phyloP scores from a whole-genome alignment of 2,329 filamentous ascomycete genomes.

The Lecanicillium sp. region DNA sequence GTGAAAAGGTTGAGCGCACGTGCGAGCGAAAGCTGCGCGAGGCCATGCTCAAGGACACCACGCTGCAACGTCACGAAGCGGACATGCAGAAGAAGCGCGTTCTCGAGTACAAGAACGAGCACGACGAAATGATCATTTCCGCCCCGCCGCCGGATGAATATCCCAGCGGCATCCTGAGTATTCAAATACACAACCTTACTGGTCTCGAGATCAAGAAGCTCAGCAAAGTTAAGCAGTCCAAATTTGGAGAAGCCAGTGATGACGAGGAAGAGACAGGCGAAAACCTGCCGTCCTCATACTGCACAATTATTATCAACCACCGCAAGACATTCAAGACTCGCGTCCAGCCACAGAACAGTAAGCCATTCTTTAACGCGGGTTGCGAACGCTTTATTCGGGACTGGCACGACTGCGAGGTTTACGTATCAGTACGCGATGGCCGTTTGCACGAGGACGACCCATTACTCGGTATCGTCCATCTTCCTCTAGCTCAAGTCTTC shows the following conservation, averaged over 20 bases:
- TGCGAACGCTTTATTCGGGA: slow-evolving; percentile 67
- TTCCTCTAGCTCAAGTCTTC: slow-evolving; percentile 58
- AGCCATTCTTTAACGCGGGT: slow-evolving; percentile 73
- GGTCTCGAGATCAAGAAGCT: slow-evolving; percentile 57
- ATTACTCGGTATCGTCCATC: slow-evolving; percentile 62
- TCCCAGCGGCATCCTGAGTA: slow-evolving; percentile 60
- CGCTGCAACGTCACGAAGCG: slow-evolving; percentile 45
- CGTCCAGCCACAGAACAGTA: slow-evolving; percentile 71
- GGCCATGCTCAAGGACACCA: slow-evolving; percentile 40
- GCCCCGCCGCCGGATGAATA: slow-evolving; percentile 57
- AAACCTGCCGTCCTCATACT: slow-evolving; percentile 63
- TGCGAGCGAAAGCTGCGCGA: slow-evolving; percentile 62
- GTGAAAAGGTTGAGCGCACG: slow-evolving; percentile 46
- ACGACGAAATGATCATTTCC: slow-evolving; percentile 61
- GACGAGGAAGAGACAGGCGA: slow-evolving; percentile 58
- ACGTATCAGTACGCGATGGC: slow-evolving; percentile 61
- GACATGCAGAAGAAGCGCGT: slow-evolving; percentile 63
- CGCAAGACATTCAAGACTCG: slow-evolving; percentile 63
- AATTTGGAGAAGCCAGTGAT: slow-evolving; percentile 41
- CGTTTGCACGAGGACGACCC: slow-evolving; percentile 65
- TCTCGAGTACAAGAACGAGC: slow-evolving; percentile 56
- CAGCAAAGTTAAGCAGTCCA: slow-evolving; percentile 47
- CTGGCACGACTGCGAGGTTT: slow-evolving; percentile 61
- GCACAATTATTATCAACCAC: slow-evolving; percentile 68
- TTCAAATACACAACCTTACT: slow-evolving; percentile 69